Base-by-base conservation (phyloP, 2,329 filamentous ascomycete genomes). In the Scortechinia acanthostroma region DNA sequence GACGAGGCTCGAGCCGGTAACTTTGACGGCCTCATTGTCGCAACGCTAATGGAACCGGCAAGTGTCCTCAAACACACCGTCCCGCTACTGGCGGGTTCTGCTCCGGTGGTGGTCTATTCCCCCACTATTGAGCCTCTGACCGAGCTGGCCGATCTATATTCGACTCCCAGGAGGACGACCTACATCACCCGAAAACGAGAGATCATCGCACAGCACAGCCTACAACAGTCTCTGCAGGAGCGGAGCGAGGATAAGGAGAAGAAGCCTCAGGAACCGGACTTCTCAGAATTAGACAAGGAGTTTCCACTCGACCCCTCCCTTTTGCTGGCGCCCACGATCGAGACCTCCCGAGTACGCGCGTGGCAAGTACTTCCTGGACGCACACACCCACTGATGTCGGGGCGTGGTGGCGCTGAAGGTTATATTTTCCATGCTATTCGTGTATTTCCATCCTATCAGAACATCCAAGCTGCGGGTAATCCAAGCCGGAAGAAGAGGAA, bases 11-110 rank as follows among this genome's bases (percentile, higher is more conserved):
- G 74, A 5, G 62, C 63, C 4, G 79, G 80, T 10, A 72, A 69
- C 1, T 84, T 80, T 49, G 77, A 83, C 49, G 80, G 79, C 2
- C 63, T 86, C 2, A 62, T 86, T 3, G 70, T 84, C 2, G 76
- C 78, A 2, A 77, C 71, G 2, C 61, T 70, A 25, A 80, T 84
- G 69, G 72, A 80, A 20, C 71, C 74, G 1, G 60, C 64, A 15
- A 73, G 69, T 2, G 69, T 85, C 6, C 56, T 85, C 42, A 71
- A 69, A 44, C 68, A 78, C 48, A 58, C 71, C 2, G 68, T 85
- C 0, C 80, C 80, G 0, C 63, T 85, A 0, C 67, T 86, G 0
- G 63, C 70, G 0, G 81, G 81, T 4, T 80, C 76, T 6, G 79
- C 76, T 0, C 70, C 76, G 37, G 65, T 85, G 0, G 77, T 81